Base-by-base conservation (phyloP, 352 stramenopile species). In the Globisporangium iwayamae region DNA sequence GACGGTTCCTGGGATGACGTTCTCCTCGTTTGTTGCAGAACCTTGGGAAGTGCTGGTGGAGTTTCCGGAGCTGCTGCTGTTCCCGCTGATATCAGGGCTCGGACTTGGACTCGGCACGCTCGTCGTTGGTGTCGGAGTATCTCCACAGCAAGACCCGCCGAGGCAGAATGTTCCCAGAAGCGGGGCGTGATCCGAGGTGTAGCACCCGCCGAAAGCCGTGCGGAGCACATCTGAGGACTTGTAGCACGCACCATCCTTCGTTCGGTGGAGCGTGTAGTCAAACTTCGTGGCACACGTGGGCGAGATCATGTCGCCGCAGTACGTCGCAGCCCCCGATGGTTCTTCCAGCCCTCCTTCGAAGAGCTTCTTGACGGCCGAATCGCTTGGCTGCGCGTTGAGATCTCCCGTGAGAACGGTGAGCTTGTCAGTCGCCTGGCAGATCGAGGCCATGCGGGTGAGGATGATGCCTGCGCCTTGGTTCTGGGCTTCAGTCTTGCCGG, bases 171-270 rank as follows among this genome's bases (percentile, higher is more conserved):
- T 73, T 8, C 71, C 71, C 28, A 90, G 32, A 14, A 91, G 64
- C n/a, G 73, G 80, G 0, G 83, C 83, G 70, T 93, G 83, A 45
- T 93, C 83, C 3, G 83, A 93, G 50, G 83, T 77, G 63, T 91
- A 93, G 70, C 83, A 93, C 2, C 81, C 80, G 20, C 74, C 56
- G 61, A 90, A 91, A 22, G 75, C 45, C 43, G 85, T 79, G 16
- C 82, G 84, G 20, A 87, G 79, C 16, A 91, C 73, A 51, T 89
- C 70, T 3, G 70, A 76, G 32, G 82, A 75, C 5, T 78, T 50
- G 48, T 87, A 67, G 51, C 81, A 93, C 9, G 72, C 72, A n/a
- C 77, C 67, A 7, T 73, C 50, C 10, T 53, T 72, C 25, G 83
- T 55, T 32, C 72, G 70, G 60, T 73, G 75, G 32, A 89, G 50